Evolutionary conservation across 139 green algal species (phyloP), one percentile per base, ranked within the genome.

Genomic region (Cymbomonas tetramitiformis): DNA sequence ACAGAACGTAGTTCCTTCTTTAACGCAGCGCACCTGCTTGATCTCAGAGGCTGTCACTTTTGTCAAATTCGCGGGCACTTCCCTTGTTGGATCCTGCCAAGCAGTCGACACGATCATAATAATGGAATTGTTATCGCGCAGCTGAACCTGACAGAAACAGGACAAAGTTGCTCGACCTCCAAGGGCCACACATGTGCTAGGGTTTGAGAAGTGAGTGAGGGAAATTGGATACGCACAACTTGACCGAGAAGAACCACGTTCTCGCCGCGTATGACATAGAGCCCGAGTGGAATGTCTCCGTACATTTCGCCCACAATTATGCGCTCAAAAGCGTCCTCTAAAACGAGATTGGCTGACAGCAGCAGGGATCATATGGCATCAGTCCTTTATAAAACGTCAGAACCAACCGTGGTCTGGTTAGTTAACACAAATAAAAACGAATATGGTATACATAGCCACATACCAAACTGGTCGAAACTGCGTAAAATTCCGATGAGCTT

Each of bases 181-280:
- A 38, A 21, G 38, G 19, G 6, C 21, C 32, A 62, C 3, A 62
- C 6, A 8, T 23, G 32, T 4, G 32, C n/a, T 9, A 18, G 36
- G 19, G 19, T 10, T 29, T 8, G 5, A 23, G 30, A 9, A 50
- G 30, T 26, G 30, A 56, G 5, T 47, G 48, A 8, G 15, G 5
- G 30, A 5, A 50, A 7, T 51, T n/a, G 19, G 9, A 46, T 23
- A 10, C 30, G 38, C 34, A 58, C 82, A 6, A 92, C 51, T 52
- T 77, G 62, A 3, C 85, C 85, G 66, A 94, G 73, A 28, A 94
- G 65, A 30, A 94, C 85, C 12, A 94, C 71, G 58, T 94, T 94
- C 54, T 94, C 85, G 1, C 85, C 83, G n/a, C 83, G 64, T 15
- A 90, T 51, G 29, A 88, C 61, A 53, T 93, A 83, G 1, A 88